These are phyloP conservation scores for Paraleonurus japonicus DNA, from an alignment of 257 asterid species.

Conservation along the genomic window DNA sequence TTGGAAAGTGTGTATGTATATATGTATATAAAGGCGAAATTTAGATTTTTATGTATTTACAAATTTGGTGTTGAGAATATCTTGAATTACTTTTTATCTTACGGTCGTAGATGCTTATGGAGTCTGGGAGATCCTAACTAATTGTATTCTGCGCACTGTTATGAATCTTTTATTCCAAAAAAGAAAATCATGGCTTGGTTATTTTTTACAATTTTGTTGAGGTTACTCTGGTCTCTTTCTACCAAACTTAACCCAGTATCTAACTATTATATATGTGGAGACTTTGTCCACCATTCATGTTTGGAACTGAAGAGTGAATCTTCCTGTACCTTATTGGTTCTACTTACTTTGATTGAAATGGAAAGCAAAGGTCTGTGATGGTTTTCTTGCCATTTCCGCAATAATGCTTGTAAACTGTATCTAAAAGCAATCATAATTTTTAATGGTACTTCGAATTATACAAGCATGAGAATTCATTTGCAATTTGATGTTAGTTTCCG, in stretches of 20 bases:
- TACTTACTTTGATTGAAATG: conserved; percentile 1
- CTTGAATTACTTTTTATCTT: not conserved
- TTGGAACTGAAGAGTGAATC: conserved; percentile 8
- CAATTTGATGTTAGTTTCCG: not conserved
- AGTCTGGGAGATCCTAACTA: conserved; percentile 12
- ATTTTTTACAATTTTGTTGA: not conserved
- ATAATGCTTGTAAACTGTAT: not conserved
- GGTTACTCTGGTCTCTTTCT: not conserved
- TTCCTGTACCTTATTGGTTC: not conserved
- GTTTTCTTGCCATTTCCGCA: not conserved
- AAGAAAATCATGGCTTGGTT: not conserved
- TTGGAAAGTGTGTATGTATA: not conserved
- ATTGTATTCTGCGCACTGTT: not conserved
- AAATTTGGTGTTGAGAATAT: not conserved
- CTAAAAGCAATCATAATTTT: not conserved
- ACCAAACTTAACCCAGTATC: not conserved
- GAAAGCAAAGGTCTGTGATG: not conserved
- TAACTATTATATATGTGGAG: not conserved
- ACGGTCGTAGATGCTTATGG: conserved; percentile 8
- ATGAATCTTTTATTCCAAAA: not conserved
- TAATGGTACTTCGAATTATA: not conserved
- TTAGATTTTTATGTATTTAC: not conserved
- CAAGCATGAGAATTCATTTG: not conserved
- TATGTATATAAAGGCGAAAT: not conserved
- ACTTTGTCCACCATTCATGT: conserved; percentile 7